These are phyloP conservation scores for Vinca major DNA, from an alignment of 305 asterid genomes.

Conservation along the genomic window DNA sequence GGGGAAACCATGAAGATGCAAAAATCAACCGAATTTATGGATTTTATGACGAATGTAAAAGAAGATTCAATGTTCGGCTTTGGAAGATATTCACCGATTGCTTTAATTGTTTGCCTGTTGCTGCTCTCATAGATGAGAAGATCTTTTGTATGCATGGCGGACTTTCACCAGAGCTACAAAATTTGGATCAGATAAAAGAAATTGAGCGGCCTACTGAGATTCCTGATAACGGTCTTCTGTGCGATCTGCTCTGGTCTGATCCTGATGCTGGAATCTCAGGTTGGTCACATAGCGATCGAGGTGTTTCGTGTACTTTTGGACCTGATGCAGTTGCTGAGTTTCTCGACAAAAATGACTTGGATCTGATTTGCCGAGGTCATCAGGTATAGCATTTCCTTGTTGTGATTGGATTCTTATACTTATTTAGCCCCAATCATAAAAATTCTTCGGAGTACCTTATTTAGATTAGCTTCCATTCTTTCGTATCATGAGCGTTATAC, in stretches of 20 bases:
- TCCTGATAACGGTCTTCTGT: constrained; percentile 67
- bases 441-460: too few species aligned
- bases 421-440: not conserved
- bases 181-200: constrained; percentile 50
- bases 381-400: constrained; percentile 41
- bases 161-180: constrained; percentile 56
- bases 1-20: constrained; percentile 90
- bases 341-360: constrained; percentile 54
- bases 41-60: constrained; percentile 74
- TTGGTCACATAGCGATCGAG: constrained; percentile 78
- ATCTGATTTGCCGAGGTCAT: constrained; percentile 83
- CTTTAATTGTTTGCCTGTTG: constrained; percentile 76
- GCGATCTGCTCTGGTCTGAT: constrained; percentile 88
- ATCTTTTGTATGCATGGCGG: constrained; percentile 92
- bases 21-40: constrained; percentile 79
- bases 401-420: not conserved
- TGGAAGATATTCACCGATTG: constrained; percentile 90
- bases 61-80: constrained; percentile 70
- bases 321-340: constrained; percentile 61
- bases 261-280: constrained; percentile 53
- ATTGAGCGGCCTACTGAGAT: constrained; percentile 58
- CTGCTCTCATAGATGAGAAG: constrained; percentile 75
- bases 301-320: constrained; percentile 79
- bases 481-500: too few species aligned
- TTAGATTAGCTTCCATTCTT: not conserved